Evolutionary conservation across 768 basidiomycete genomes (phyloP), one percentile per base, ranked within the genome.

Genomic region (Panaeolus cyanescens): DNA sequence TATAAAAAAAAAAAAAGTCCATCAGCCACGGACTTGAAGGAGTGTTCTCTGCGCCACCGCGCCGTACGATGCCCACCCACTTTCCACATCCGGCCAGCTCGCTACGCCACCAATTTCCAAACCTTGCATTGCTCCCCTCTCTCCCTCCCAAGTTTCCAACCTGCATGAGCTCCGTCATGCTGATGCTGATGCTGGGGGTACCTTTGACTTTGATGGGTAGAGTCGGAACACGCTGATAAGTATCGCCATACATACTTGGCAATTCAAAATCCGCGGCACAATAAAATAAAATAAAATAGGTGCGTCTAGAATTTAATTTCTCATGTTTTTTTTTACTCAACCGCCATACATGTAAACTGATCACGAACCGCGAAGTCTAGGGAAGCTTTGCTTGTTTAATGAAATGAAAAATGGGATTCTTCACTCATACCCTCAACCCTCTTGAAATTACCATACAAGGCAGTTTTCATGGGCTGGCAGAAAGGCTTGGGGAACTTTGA

Each of bases 221-320:
- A n/a, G n/a, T n/a, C n/a, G n/a, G n/a, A 50, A 30, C 25, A 50
- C 45, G 45, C 17, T 50, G 45, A 50, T 50, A 50, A 50, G 45
- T 50, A 50, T 50, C 45, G 15, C 45, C 45, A 50, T 50, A 50
- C 45, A 50, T 50, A 50, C 45, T 50, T 50, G 45, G 45, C 45
- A 50, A 50, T 50, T 28, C n/a, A 25, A 50, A 50, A 30, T 25
- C 45, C 45, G 45, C 45, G 45, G 45, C 13, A n/a, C n/a, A n/a
- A n/a, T n/a, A n/a, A n/a, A n/a, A n/a, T 34, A 50, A 50, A 50
- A 28, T 28, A 50, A 8, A 50, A 50, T 42, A 13, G 22, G 45
- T 50, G 45, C 22, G 45, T 50, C 45, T 30, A 50, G 45, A 50
- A n/a, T 50, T 50, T 50, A 50, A 50, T 50, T 50, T 50, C 45